Conservation (phyloP, 345 rosid genomes). For the Xanthoceras sorbifolium region DNA sequence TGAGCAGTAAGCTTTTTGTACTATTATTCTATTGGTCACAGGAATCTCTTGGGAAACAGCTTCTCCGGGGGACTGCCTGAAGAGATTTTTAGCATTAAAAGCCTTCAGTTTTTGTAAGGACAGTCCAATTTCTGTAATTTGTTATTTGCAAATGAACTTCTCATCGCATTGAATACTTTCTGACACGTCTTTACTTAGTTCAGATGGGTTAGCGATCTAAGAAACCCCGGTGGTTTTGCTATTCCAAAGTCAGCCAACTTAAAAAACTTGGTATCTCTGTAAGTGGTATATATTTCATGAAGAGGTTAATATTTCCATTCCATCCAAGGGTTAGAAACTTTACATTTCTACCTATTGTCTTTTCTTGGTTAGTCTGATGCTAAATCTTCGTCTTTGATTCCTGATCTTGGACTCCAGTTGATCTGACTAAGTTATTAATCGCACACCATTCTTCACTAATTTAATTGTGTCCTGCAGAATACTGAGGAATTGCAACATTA, state of each 20-base stretch:
- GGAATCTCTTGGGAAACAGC: constrained; percentile 22
- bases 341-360: no score
- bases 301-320: no score
- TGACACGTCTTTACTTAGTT: no score
- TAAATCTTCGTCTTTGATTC: no score
- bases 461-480: constrained; percentile 14
- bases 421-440: neutral
- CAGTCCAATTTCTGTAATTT: neutral
- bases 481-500: constrained; percentile 24
- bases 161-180: neutral
- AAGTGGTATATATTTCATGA: no score
- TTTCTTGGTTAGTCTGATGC: no score
- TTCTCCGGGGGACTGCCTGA: constrained; percentile 14
- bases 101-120: constrained; percentile 6
- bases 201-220: no score
- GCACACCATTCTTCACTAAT: neutral
- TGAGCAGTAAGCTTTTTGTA: neutral
- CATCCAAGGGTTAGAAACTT: no score
- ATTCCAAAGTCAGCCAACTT: no score
- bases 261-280: no score
- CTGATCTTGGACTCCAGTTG: neutral
- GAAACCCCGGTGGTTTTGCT: no score
- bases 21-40: constrained; percentile 8
- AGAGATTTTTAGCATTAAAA: neutral
- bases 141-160: no score